A percentile compares a stretch with the other conserved stretches of the same genome.
phyloP scores from a whole-genome alignment of 1,284 basidiomycete species.

The Ustilago curta region DNA sequence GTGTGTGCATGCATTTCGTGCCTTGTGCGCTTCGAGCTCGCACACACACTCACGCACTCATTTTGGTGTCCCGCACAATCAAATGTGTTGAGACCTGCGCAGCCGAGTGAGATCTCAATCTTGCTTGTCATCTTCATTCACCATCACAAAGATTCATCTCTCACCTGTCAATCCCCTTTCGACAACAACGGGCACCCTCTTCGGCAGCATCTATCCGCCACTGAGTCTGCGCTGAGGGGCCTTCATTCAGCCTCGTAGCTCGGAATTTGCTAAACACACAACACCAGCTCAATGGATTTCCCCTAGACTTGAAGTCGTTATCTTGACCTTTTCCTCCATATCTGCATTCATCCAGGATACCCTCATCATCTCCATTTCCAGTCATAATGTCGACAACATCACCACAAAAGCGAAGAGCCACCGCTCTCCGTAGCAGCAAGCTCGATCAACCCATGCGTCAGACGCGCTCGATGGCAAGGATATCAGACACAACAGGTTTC shows the following conservation, averaged over 20 bases:
- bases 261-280: neutral
- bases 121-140: neutral
- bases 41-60: conserved; percentile 1
- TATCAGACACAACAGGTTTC: conserved; percentile 27
- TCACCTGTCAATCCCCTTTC: neutral
- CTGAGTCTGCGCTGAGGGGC: neutral
- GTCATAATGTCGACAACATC: conserved; percentile 39
- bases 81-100: neutral
- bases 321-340: neutral
- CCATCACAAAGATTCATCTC: neutral
- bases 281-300: neutral
- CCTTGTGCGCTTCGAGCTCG: neutral
- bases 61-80: neutral
- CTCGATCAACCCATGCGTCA: conserved; percentile 45
- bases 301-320: neutral
- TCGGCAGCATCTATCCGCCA: neutral
- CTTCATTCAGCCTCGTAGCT: neutral
- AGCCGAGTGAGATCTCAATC: conserved; percentile 1
- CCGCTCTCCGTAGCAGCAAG: conserved; percentile 15
- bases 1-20: too few relatives aligned
- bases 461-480: conserved; percentile 49
- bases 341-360: neutral
- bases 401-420: conserved; percentile 42
- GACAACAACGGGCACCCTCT: neutral
- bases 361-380: neutral